Evolutionary conservation across 495 filamentous ascomycete genomes (phyloP).

Genomic region (Podospora anserina): DNA sequence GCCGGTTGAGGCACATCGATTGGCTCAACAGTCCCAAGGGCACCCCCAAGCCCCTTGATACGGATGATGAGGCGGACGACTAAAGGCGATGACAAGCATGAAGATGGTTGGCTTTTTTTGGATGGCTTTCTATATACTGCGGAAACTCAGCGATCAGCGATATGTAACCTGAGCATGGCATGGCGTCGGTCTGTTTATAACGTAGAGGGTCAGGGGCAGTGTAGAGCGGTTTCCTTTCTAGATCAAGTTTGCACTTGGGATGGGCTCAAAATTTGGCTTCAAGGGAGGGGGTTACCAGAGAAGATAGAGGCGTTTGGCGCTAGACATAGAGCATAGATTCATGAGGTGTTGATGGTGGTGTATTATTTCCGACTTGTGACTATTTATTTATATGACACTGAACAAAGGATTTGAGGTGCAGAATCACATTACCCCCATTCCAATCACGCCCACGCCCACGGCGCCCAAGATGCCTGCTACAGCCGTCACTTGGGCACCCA

Average conservation of each 20-base stretch:
- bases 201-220: background rate
- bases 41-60: constrained; percentile 73
- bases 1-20: constrained; percentile 90
- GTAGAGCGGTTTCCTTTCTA: background rate
- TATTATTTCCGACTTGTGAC: background rate
- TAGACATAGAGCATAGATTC: background rate
- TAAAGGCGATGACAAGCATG: background rate
- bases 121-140: background rate
- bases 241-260: background rate
- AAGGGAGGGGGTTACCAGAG: background rate
- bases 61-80: constrained; percentile 69
- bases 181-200: constrained; percentile 6
- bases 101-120: background rate
- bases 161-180: background rate
- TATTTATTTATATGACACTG: background rate
- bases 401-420: background rate
- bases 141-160: background rate
- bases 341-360: background rate
- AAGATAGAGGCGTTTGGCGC: background rate
- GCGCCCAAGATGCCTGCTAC: constrained; percentile 2
- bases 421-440: background rate
- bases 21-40: constrained; percentile 81
- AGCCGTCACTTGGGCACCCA: background rate
- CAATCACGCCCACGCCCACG: constrained; percentile 11
- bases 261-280: background rate